Conservation (phyloP, 805 yeast genomes). For the Diddensiella caesifluorescens region DNA sequence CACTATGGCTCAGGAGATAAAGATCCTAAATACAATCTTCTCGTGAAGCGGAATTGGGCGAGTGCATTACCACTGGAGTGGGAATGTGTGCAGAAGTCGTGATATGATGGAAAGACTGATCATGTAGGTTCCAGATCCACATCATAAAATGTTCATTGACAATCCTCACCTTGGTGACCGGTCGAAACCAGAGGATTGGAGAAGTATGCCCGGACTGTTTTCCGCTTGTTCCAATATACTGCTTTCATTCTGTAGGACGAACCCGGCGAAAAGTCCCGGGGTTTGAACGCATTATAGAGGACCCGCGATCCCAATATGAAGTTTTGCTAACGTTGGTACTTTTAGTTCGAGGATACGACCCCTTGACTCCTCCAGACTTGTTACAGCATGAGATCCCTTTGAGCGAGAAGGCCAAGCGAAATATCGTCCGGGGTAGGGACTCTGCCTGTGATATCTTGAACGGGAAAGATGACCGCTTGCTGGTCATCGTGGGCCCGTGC, state of each 20-base stretch:
- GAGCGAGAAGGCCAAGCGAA: conserved; percentile 51
- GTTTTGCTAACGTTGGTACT: conserved; percentile 1
- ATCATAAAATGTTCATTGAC: conserved; percentile 63
- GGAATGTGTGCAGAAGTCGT: too few relatives aligned
- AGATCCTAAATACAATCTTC: too few relatives aligned
- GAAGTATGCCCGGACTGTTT: conserved; percentile 46
- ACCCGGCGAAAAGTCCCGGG: too few relatives aligned
- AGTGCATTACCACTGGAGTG: too few relatives aligned
- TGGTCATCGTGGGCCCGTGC: conserved; percentile 94
- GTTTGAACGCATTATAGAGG: too few relatives aligned
- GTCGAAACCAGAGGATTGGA: conserved; percentile 63
- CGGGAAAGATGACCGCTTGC: conserved; percentile 80
- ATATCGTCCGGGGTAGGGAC: conserved; percentile 70
- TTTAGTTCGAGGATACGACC: conserved; percentile 75
- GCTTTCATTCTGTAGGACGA: neutral
- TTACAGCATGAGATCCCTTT: conserved; percentile 82
- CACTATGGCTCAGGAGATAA: too few relatives aligned
- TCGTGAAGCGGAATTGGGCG: too few relatives aligned
- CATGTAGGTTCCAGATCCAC: conserved; percentile 3
- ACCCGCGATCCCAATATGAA: neutral
- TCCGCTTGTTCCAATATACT: neutral
- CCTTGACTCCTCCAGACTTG: conserved; percentile 90
- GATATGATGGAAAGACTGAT: too few relatives aligned
- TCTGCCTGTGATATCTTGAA: conserved; percentile 65
- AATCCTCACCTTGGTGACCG: conserved; percentile 85